phyloP scores from a whole-genome alignment of 2,329 filamentous ascomycete species.

The Aspergillus sergii region DNA sequence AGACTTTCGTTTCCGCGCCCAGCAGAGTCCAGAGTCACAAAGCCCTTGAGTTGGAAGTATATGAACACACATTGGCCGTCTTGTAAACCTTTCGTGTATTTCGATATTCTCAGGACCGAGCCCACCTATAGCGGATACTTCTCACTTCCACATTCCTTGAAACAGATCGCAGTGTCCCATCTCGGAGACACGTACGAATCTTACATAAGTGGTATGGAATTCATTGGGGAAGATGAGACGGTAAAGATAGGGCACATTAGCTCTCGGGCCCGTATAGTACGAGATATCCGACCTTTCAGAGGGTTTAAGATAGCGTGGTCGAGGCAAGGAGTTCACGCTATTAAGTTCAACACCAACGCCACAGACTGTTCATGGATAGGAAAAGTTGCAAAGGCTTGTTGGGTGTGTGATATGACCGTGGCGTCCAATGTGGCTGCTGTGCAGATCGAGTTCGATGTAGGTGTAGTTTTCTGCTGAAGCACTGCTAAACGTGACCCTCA shows the following conservation, averaged over 20 bases:
- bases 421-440: background rate
- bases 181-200: background rate
- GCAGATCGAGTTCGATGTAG: background rate
- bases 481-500: background rate
- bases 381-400: background rate
- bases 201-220: background rate
- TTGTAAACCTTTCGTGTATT: background rate
- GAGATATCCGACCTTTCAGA: background rate
- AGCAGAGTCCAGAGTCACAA: background rate
- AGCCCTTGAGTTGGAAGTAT: background rate
- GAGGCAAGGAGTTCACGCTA: background rate
- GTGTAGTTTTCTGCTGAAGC: background rate
- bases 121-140: background rate
- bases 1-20: background rate
- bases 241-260: background rate
- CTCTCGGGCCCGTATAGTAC: background rate
- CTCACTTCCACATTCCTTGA: background rate
- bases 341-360: background rate
- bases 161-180: background rate
- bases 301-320: background rate
- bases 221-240: background rate
- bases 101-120: background rate
- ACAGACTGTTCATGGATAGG: background rate
- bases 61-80: background rate
- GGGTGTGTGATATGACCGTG: background rate